These are phyloP conservation scores for Exutisphaerella laricina DNA, from an alignment of 2,329 filamentous ascomycete species.

Conservation along the genomic window DNA sequence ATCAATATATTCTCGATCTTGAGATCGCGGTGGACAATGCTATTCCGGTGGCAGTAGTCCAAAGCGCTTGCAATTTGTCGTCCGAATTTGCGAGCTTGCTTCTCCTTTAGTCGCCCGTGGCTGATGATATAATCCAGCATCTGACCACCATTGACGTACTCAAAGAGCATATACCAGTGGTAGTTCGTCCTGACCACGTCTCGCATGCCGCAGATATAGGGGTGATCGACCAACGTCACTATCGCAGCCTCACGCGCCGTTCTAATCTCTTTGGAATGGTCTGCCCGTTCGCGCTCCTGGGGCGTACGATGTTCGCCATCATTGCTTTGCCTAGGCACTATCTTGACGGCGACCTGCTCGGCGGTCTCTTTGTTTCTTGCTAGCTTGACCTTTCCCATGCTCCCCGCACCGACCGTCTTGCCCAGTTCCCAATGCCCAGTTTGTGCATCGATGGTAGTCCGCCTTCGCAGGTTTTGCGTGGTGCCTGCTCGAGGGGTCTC, in stretches of 20 bases:
- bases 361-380: constrained; percentile 83
- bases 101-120: constrained; percentile 94
- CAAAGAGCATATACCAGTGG: constrained; percentile 99
- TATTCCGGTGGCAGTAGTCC: constrained; percentile 97
- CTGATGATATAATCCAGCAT: constrained; percentile 99
- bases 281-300: constrained; percentile 78
- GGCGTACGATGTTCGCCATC: constrained; percentile 66
- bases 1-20: constrained; percentile 99
- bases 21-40: constrained; percentile 92
- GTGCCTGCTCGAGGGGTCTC: constrained; percentile 18
- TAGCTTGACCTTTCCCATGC: constrained; percentile 98
- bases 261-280: constrained; percentile 93
- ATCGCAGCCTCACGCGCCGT: constrained; percentile 95
- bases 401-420: constrained; percentile 94
- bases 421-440: constrained; percentile 92
- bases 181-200: constrained; percentile 95
- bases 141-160: constrained; percentile 97
- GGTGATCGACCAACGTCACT: constrained; percentile 87
- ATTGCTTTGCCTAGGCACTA: constrained; percentile 82
- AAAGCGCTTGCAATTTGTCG: constrained; percentile 94
- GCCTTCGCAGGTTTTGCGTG: constrained; percentile 44
- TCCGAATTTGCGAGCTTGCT: constrained; percentile 95
- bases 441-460: constrained; percentile 75
- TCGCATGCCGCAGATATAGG: constrained; percentile 91
- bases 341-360: constrained; percentile 97